Evolutionary conservation across 1,284 basidiomycete species (phyloP), one percentile per base, ranked within the genome.

Genomic region (Ceratobasidium sp.): DNA sequence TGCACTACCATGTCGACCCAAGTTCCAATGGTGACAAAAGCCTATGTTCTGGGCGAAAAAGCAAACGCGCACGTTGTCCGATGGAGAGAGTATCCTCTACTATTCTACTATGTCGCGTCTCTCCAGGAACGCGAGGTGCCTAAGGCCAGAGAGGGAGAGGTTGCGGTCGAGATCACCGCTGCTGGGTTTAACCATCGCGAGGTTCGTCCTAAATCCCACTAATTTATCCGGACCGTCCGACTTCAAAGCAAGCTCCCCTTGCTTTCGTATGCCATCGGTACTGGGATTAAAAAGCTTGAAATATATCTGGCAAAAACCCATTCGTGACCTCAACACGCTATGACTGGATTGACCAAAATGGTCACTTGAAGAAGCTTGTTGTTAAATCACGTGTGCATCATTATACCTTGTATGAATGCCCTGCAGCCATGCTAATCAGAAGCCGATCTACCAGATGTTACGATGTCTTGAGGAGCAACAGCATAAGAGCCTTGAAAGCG

Each of bases 121-220:
- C 72, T 92, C 24, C 85, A 86, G 74, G 83, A 86, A 22, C 82
- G 81, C 51, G 82, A 84, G 0, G 79, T 92, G 56, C 84, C 86
- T 11, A 53, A 80, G n/a, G 83, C 91, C 68, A 83, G 86, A 76
- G 76, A 81, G 0, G 89, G 87, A 0, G 83, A 92, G 79, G 80
- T 93, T 0, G 83, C 93, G 2, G 89, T 93, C 19, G 87, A 86
- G 79, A 86, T 92, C 56, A 83, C 83, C 19, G 92, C 92, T 9
- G 90, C 86, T 0, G 88, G 87, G n/a, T 92, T 92, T 83, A 95
- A 95, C 80, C 91, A 90, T 77, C 84, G 90, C 79, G 93, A 94
- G 80, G 92, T 94, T 77, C 74, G 87, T 82, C 9, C 29, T 69
- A n/a, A n/a, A n/a, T n/a, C n/a, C n/a, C n/a, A n/a, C n/a, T n/a